Conservation (phyloP, 1,284 basidiomycete species). For the Austroboletus niveus region DNA sequence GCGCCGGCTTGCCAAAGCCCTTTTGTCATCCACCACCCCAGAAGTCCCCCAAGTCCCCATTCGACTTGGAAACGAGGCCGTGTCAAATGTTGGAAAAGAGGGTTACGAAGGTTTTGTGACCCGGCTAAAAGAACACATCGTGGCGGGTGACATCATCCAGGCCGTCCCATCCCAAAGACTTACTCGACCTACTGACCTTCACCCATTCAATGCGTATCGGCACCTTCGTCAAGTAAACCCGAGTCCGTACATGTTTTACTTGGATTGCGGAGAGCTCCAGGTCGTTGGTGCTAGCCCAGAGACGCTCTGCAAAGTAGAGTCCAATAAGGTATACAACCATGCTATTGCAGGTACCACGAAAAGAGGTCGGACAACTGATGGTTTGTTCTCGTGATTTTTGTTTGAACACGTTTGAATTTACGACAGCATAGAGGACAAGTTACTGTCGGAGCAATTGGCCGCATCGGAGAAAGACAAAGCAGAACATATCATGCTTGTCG, state of each 20-base stretch:
- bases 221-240: conserved; percentile 94
- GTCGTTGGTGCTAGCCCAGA: conserved; percentile 97
- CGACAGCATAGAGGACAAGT: conserved; percentile 73
- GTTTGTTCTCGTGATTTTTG: conserved; percentile 42
- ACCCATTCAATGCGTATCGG: conserved; percentile 97
- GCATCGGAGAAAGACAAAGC: conserved; percentile 93
- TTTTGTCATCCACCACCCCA: conserved; percentile 58
- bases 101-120: conserved; percentile 96
- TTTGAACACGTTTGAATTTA: conserved; percentile 7
- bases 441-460: conserved; percentile 71
- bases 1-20: conserved; percentile 65
- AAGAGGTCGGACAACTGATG: conserved; percentile 82
- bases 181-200: conserved; percentile 79
- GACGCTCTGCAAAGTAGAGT: conserved; percentile 94
- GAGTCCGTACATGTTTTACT: conserved; percentile 98
- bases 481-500: conserved; percentile 99
- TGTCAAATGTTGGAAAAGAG: conserved; percentile 90
- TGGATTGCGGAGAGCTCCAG: conserved; percentile 91
- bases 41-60: conserved; percentile 71
- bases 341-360: conserved; percentile 96
- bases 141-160: conserved; percentile 98
- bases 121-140: conserved; percentile 88
- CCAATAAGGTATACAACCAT: conserved; percentile 93
- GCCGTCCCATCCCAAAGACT: conserved; percentile 96
- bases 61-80: conserved; percentile 65